Base-by-base conservation (phyloP, 805 yeast species). In the Starmera amethionina region DNA sequence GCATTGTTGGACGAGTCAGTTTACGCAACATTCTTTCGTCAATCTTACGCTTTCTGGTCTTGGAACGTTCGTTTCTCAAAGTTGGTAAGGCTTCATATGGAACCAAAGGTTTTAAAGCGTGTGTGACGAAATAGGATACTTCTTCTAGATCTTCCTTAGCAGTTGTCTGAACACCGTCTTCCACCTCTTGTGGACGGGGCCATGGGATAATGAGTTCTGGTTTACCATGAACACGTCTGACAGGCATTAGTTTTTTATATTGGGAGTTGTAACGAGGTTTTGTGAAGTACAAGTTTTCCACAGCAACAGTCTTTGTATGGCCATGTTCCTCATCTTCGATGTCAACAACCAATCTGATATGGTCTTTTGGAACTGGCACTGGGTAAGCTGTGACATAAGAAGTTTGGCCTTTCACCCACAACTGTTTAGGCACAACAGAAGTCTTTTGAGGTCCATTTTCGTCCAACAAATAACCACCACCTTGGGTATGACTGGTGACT, bases 161-260 rank as follows among this genome's bases (percentile, higher is more conserved):
- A 1, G 95, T 84, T 4, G 79, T 74, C 46, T 75, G 65, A 28
- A 56, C 63, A 38, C 78, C 79, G 47, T 79, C 87, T 46, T 73
- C 74, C 0, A 60, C 47, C 18, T 58, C 58, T 30, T 69, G 77
- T 2, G 93, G 89, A 50, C 75, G 72, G 32, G 96, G 96, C 95
- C 95, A 90, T 40, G 97, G 97, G 38, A 89, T 79, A 19, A 78
- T 74, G 40, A 86, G 65, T 39, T 77, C 72, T 34, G 73, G 75
- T 50, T 82, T 79, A 49, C 83, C 79, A 46, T 73, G 73, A 22
- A 89, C 86, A 49, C 77, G 75, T 60, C 97, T 76, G 43, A 75
- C 75, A 28, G 95, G 95, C 66, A 86, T 63, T 70, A 81, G 73
- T 52, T 69, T 69, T 56, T 79, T 80, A 60, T 81, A 79, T 48